A percentile compares a stretch with the other conserved stretches of the same genome.
Evolutionary conservation across 768 basidiomycete species (phyloP).

Genomic region (Auricularia sp.): DNA sequence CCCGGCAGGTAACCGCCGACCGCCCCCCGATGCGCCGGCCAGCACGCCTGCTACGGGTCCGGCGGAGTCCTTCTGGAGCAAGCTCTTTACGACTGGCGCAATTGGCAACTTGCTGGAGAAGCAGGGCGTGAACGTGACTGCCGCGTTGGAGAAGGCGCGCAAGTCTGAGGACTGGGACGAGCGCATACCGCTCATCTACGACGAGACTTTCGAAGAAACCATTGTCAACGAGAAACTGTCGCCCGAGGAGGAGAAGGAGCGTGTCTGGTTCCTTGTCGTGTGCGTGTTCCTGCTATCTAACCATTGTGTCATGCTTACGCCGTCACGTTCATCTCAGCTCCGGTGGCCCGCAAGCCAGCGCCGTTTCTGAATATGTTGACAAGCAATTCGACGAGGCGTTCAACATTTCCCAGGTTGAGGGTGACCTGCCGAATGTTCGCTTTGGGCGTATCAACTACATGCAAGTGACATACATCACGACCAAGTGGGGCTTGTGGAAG

Average conservation of each 20-base stretch:
- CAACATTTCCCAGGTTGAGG: slow-evolving; percentile 47
- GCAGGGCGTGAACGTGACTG: slow-evolving; percentile 64
- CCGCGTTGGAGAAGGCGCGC: slow-evolving; percentile 29
- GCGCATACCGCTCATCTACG: slow-evolving; percentile 70
- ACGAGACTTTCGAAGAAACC: slow-evolving; percentile 64
- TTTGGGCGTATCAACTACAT: slow-evolving; percentile 86
- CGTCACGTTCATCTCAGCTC: neutral
- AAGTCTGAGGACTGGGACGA: slow-evolving; percentile 47
- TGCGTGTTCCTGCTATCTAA: slow-evolving; percentile 25
- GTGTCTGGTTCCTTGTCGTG: slow-evolving; percentile 76
- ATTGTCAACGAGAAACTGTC: slow-evolving; percentile 61
- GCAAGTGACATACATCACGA: slow-evolving; percentile 72
- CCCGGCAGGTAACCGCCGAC: slow-evolving; percentile 1
- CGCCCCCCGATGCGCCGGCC: neutral
- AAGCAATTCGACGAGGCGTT: slow-evolving; percentile 64
- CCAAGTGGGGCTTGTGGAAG: slow-evolving; percentile 82
- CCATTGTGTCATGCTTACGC: neutral
- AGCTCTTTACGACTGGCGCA: slow-evolving; percentile 41
- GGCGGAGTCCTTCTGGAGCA: slow-evolving; percentile 16
- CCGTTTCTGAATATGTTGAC: slow-evolving; percentile 62
- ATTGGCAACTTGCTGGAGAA: slow-evolving; percentile 42
- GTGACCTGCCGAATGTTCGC: slow-evolving; percentile 59
- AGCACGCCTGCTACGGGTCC: neutral
- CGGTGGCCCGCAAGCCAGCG: slow-evolving; percentile 34
- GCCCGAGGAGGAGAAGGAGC: slow-evolving; percentile 42